Base-by-base conservation (phyloP, 2,329 filamentous ascomycete genomes). In the Ilyonectria destructans region DNA sequence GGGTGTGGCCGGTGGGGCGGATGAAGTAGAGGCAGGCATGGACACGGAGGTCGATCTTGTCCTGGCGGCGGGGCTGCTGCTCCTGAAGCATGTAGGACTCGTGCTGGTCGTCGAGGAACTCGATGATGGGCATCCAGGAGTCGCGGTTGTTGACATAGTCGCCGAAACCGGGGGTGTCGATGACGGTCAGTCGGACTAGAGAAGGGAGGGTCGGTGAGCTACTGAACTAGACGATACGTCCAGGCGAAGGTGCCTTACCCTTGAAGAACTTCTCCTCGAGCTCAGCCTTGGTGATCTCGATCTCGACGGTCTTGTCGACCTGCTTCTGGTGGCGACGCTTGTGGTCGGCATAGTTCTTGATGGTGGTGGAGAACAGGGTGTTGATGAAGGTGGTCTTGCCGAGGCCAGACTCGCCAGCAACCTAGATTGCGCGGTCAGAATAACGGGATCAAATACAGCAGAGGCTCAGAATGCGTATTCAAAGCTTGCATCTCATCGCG, bases 261-360 rank as follows among this genome's bases (percentile, higher is more conserved):
- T 99, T 99, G 92, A 99, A 99, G 89, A 99, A 99, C 88, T 99
- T 99, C 92, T 99, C 96, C 87, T 99, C 96, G 72, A 99, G 88
- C 88, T 99, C 96, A 68, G 96, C 96, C 90, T 99, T 99, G 83
- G 96, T 99, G 82, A 99, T 99, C 85, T 99, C 96, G 77, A 99
- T 99, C 88, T 99, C 97, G 74, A 99, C 96, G 12, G 96, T 99
- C 90, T 98, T 98, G 88, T 99, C 96, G 77, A 98, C 91, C 88
- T 99, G 96, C 91, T 99, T 99, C 86, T 96, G 94, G 85, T 99
- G 96, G 81, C 96, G 94, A 85, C 95, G 93, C 90, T 97, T 97
- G 90, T 99, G 96, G 85, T 99, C 96, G 89, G 96, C 96, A 84
- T 99, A 99, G 90, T 98, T 99, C 90, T 99, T 99, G 90, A 99